Evolutionary conservation across 352 stramenopile species (phyloP), one percentile per base, ranked within the genome.

Genomic region (Phytophthora sp.): DNA sequence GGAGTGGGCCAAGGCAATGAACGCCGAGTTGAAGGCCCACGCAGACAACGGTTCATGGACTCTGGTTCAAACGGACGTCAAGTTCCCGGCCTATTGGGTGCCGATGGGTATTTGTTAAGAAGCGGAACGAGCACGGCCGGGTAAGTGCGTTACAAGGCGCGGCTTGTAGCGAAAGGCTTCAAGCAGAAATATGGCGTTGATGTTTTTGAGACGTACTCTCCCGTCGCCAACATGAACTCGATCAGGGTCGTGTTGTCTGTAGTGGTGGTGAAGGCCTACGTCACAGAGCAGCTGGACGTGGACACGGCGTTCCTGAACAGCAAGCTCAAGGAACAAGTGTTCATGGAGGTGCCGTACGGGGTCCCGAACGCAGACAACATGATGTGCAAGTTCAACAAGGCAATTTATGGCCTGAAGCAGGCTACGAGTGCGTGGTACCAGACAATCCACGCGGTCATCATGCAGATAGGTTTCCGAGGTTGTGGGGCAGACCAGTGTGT

Each of bases 11-110:
- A 44, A 62, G 28, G 43, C 54, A 5, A 50, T 54, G 24, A 49
- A 48, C 13, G 21, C 37, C 4, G 55, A 64, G 30, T n/a, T 64
- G 5, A 51, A 48, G 18, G 37, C 37, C 1, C 46, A 64, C 18
- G 18, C 3, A 10, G 28, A 44, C 6, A 64, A 57, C 31, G 38
- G 30, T 1, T 48, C 46, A 30, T 56, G 35, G 35, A 52, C 37
- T 9, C 27, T 53, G 5, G 44, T 64, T n/a, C 31, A n/a, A 13
- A n/a, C 31, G 31, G 31, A 37, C 31, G 31, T 13, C 31, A 13
- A 37, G 5, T 37, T 10, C 31, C n/a, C 31, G 31, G 31, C 31
- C 31, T 10, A 37, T 37, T 4, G 31, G 31, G 3, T 37, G 31
- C n/a, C 6, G 31, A 10, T 37, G 31, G 31, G 31, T 37, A 13